These are phyloP conservation scores for Cercophora scortea DNA, from an alignment of 495 filamentous ascomycete genomes.

Conservation along the genomic window DNA sequence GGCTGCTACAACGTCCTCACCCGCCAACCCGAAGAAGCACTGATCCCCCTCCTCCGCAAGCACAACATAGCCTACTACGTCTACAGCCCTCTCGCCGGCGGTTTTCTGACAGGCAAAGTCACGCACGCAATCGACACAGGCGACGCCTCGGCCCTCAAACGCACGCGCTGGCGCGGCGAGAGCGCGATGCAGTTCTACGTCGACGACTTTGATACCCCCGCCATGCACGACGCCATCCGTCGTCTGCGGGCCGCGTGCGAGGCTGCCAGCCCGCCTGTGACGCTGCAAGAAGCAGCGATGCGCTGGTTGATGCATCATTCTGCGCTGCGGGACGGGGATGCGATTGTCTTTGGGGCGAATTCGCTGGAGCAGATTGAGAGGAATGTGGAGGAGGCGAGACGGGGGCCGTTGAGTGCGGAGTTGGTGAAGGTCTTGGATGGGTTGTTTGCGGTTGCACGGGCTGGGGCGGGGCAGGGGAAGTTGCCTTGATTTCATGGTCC, in stretches of 20 bases:
- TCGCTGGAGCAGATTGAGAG: neutral
- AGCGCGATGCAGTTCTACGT: slow-evolving; percentile 25
- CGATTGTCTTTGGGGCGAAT: slow-evolving; percentile 43
- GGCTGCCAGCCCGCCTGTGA: neutral
- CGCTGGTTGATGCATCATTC: slow-evolving; percentile 50
- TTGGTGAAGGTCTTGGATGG: too few species aligned
- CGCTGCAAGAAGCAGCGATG: slow-evolving; percentile 36
- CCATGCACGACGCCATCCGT: slow-evolving; percentile 29
- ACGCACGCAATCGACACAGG: slow-evolving; percentile 12
- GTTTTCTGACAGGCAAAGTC: slow-evolving; percentile 19
- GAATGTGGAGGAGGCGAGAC: slow-evolving; percentile 2
- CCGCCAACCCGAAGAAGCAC: slow-evolving; percentile 28
- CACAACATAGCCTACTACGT: slow-evolving; percentile 34
- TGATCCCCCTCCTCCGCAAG: slow-evolving; percentile 35
- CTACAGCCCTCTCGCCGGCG: slow-evolving; percentile 23
- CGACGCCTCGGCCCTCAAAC: slow-evolving; percentile 28
- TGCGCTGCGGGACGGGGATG: slow-evolving; percentile 41
- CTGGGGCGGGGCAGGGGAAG: too few species aligned
- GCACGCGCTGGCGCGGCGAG: slow-evolving; percentile 9
- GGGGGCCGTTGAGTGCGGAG: neutral
- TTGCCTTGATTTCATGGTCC: too few species aligned
- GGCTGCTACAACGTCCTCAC: slow-evolving; percentile 38
- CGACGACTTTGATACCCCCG: slow-evolving; percentile 33
- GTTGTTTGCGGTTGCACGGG: too few species aligned
- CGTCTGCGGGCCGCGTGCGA: slow-evolving; percentile 27